These are phyloP conservation scores for Gloeopeniophorella convolvens DNA, from an alignment of 768 basidiomycete genomes.

Conservation along the genomic window DNA sequence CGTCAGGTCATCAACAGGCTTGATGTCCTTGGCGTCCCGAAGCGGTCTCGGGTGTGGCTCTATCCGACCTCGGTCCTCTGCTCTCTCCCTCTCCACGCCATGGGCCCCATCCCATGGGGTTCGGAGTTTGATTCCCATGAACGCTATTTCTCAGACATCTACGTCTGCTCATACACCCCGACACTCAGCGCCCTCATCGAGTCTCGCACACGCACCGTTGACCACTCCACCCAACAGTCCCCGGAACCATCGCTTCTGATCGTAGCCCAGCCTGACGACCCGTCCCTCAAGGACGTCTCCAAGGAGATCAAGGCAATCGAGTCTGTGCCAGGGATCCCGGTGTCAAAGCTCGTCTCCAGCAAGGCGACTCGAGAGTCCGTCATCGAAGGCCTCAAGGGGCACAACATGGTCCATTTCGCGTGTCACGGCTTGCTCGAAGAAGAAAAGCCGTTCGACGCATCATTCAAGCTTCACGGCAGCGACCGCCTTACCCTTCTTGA, in stretches of 20 bases:
- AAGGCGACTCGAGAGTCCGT: too few species aligned
- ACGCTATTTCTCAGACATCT: not conserved
- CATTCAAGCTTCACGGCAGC: not conserved
- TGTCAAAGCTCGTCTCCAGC: too few species aligned
- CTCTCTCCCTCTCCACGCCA: slow-evolving; percentile 16
- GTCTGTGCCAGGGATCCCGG: too few species aligned
- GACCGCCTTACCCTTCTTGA: not conserved
- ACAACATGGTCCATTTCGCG: not conserved
- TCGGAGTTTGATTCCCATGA: not conserved
- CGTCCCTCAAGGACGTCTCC: too few species aligned
- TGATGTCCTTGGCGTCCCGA: not conserved
- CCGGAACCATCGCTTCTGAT: not conserved
- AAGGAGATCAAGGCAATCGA: not conserved
- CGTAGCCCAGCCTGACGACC: not conserved
- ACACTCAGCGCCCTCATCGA: not conserved
- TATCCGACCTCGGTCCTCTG: slow-evolving; percentile 4
- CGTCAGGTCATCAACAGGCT: not conserved
- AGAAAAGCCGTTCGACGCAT: not conserved
- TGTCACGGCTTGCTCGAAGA: not conserved
- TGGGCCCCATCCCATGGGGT: not conserved
- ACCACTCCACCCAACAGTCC: not conserved
- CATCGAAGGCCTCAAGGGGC: not conserved
- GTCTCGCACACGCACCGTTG: not conserved
- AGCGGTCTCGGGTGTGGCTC: slow-evolving; percentile 15
- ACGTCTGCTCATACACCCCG: slow-evolving; percentile 3